Percentiles rank a stretch among this genome's conserved stretches.
phyloP scores from a whole-genome alignment of 306 rosid genomes.

The Trifolium subterraneum region DNA sequence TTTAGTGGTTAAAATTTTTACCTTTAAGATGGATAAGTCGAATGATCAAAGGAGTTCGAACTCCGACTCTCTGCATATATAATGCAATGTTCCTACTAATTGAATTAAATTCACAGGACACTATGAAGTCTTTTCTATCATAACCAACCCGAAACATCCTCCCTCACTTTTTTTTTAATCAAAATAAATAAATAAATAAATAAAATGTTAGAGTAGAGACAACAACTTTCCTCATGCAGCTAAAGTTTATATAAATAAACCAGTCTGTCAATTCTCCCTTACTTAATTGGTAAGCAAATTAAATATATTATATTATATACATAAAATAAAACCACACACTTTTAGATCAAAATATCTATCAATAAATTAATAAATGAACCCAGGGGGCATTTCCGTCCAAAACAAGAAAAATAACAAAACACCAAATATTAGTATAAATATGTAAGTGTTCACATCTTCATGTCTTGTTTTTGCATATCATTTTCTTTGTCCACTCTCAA shows the following conservation, averaged over 20 bases:
- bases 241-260: slow-evolving; percentile 15
- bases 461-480: slow-evolving; percentile 36
- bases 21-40: too few relatives aligned
- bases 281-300: slow-evolving; percentile 42
- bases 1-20: too few relatives aligned
- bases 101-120: too few relatives aligned
- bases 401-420: background rate
- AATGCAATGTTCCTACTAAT: too few relatives aligned
- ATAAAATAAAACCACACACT: background rate
- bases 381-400: slow-evolving; percentile 51
- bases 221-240: slow-evolving; percentile 49
- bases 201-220: background rate
- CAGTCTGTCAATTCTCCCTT: slow-evolving; percentile 39
- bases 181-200: background rate
- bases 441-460: slow-evolving; percentile 21
- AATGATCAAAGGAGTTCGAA: too few relatives aligned
- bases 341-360: background rate
- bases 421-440: background rate
- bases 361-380: background rate
- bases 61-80: too few relatives aligned
- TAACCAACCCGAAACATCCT: too few relatives aligned
- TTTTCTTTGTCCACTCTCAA: background rate
- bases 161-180: too few relatives aligned
- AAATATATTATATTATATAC: slow-evolving; percentile 7
- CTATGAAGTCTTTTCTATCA: too few relatives aligned